phyloP scores from a whole-genome alignment of 208 protist species.

The Leishmania lainsoni region DNA sequence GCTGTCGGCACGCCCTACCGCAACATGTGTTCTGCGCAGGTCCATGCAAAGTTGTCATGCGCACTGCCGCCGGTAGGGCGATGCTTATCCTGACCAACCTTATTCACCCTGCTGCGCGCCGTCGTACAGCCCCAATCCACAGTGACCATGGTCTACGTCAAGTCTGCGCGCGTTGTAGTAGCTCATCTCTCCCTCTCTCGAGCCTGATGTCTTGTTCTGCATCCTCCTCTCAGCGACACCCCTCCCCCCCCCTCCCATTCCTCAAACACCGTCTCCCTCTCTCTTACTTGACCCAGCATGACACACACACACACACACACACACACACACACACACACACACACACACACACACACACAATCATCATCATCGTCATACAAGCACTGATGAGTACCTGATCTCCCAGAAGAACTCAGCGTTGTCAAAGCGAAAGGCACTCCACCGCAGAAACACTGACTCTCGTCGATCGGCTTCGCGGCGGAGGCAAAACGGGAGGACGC shows the following conservation, averaged over 20 bases:
- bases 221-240: neutral
- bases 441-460: neutral
- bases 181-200: neutral
- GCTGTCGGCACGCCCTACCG: no score
- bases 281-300: neutral
- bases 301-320: conserved; percentile 1
- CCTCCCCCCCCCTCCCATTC: neutral
- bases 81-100: neutral
- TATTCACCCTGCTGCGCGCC: neutral
- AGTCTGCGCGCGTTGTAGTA: no score
- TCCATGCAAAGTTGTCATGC: neutral
- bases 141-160: neutral
- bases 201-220: neutral
- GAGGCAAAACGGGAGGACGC: neutral
- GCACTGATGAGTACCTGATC: neutral
- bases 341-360: conserved; percentile 1
- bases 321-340: neutral
- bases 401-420: neutral
- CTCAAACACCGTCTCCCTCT: neutral
- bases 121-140: neutral
- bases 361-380: no score
- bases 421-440: neutral
- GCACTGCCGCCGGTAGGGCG: neutral
- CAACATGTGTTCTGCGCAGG: no score
- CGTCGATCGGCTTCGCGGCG: no score